Percentiles rank a stretch among this genome's conserved stretches.
Conservation (phyloP, 1,139 yeast genomes). For the Spathaspora sp. region DNA sequence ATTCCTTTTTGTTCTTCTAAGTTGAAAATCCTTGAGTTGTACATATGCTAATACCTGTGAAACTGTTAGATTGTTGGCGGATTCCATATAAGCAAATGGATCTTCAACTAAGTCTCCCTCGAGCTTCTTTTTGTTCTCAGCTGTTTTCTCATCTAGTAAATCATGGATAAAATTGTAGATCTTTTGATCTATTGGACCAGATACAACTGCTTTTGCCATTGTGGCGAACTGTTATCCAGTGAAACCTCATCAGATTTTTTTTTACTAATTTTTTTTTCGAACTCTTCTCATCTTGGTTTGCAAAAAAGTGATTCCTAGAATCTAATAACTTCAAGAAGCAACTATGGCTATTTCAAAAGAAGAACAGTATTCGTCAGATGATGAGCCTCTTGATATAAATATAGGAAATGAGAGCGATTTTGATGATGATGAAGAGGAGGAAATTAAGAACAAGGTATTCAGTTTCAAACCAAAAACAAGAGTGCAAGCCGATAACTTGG, state of each 20-base stretch:
- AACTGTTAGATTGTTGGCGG: conserved; percentile 57
- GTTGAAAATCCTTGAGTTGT: conserved; percentile 58
- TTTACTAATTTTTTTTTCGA: not conserved
- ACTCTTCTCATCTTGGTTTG: not conserved
- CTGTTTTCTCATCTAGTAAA: conserved; percentile 52
- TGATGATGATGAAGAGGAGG: conserved; percentile 18
- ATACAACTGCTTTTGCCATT: conserved; percentile 1
- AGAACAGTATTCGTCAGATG: not conserved
- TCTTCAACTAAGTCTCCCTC: conserved; percentile 27
- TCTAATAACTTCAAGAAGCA: not conserved
- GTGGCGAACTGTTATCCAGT: not conserved
- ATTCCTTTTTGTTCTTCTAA: conserved; percentile 64
- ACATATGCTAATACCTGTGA: conserved; percentile 55
- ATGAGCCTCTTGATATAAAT: conserved; percentile 1
- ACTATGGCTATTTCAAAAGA: not conserved
- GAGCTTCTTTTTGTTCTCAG: conserved; percentile 33
- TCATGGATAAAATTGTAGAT: conserved; percentile 49
- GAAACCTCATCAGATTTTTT: not conserved
- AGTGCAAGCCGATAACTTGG: not conserved
- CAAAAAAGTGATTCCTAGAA: not conserved
- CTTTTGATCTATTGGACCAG: conserved; percentile 47
- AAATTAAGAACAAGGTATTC: conserved; percentile 22
- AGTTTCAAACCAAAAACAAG: conserved; percentile 5
- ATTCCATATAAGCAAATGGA: conserved; percentile 45
- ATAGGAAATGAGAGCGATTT: conserved; percentile 9